These are phyloP conservation scores for Oxytropis ochrocephala DNA, from an alignment of 306 rosid genomes.

Conservation along the genomic window DNA sequence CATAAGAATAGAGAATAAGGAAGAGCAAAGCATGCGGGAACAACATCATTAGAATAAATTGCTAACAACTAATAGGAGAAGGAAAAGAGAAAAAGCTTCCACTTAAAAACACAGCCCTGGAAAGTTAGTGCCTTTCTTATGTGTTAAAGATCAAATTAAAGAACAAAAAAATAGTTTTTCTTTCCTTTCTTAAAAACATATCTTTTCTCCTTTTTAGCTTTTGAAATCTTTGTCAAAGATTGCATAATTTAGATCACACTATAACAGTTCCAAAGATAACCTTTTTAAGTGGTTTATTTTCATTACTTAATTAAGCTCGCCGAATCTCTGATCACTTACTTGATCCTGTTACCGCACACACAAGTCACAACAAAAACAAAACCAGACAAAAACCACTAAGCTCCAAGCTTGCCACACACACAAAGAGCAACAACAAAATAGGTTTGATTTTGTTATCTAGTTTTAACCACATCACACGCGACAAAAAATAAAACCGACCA, in stretches of 20 bases:
- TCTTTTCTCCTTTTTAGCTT: constrained; percentile 38
- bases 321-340: constrained; percentile 32
- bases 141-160: constrained; percentile 27
- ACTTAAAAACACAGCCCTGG: constrained; percentile 15
- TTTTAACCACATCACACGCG: constrained; percentile 34
- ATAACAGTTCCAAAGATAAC: constrained; percentile 24
- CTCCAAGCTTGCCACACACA: constrained; percentile 38
- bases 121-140: constrained; percentile 34
- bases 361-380: constrained; percentile 34
- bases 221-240: constrained; percentile 37
- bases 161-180: constrained; percentile 39
- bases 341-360: constrained; percentile 1
- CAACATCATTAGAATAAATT: neutral
- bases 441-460: neutral
- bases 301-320: constrained; percentile 25
- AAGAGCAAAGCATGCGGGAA: neutral
- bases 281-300: constrained; percentile 19
- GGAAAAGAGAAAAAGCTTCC: constrained; percentile 22
- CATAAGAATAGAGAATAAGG: neutral
- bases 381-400: constrained; percentile 66
- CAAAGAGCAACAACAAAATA: neutral
- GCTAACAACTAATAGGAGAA: neutral
- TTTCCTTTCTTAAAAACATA: constrained; percentile 20
- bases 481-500: constrained; percentile 22
- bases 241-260: constrained; percentile 25